These are phyloP conservation scores for Rhodomyrtus psidioides DNA, from an alignment of 441 rosid species.

Conservation along the genomic window DNA sequence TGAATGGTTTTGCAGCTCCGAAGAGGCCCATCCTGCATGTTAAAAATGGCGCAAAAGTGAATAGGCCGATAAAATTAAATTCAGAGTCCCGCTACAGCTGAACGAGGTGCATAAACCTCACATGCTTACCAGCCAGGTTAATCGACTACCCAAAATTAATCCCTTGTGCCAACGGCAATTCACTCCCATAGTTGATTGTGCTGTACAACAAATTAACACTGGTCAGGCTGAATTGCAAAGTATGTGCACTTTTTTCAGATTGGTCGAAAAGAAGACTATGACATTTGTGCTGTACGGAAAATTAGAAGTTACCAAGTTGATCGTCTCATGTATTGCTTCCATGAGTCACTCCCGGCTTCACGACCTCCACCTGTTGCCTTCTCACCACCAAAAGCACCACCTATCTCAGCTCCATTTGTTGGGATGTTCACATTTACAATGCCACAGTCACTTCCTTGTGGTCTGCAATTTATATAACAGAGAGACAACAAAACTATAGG, in stretches of 20 bases:
- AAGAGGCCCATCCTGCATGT: not conserved
- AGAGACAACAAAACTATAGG: not conserved
- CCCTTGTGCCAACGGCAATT: conserved; percentile 97
- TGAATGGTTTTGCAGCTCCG: not conserved
- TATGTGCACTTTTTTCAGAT: not conserved
- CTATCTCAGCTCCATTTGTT: conserved; percentile 97
- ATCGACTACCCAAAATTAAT: conserved; percentile 71
- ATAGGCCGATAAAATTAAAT: not conserved
- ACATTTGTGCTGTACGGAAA: not conserved
- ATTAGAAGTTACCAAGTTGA: conserved; percentile 70
- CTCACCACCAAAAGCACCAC: conserved; percentile 97
- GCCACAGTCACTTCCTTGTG: conserved; percentile 93
- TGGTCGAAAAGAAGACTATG: not conserved
- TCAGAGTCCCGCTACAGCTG: not conserved
- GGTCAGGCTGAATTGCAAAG: not conserved
- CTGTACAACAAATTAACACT: conserved; percentile 26
- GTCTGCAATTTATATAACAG: conserved; percentile 28
- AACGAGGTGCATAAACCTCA: not conserved
- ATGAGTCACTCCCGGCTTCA: conserved; percentile 97
- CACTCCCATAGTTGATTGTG: conserved; percentile 86
- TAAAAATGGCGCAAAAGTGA: not conserved
- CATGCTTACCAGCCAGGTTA: not conserved
- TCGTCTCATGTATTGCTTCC: conserved; percentile 99
- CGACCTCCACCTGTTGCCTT: conserved; percentile 97
- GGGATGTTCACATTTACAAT: conserved; percentile 96